Conservation (phyloP, 2,329 filamentous ascomycete genomes). For the Phialophora chinensis region DNA sequence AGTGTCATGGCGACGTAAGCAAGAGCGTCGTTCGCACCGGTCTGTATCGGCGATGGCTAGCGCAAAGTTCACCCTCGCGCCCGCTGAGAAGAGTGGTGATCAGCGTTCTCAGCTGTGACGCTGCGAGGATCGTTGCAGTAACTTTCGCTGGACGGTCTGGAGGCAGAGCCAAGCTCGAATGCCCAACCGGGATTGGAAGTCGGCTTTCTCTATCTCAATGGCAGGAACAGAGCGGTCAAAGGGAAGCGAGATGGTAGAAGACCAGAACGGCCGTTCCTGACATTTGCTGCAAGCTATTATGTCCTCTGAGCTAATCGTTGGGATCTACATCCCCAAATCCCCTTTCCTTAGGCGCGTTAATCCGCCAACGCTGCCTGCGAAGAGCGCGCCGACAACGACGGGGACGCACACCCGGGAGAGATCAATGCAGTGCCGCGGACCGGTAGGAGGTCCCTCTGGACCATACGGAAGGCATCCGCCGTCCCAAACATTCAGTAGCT, state of each 20-base stretch:
- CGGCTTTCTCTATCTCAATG: neutral
- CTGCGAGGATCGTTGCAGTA: neutral
- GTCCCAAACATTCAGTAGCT: constrained; percentile 17
- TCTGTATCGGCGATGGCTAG: neutral
- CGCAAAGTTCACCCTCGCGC: neutral
- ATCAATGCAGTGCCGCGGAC: constrained; percentile 1
- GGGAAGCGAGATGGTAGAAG: neutral
- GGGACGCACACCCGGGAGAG: neutral
- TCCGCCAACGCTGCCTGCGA: neutral
- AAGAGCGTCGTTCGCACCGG: neutral
- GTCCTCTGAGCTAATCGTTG: neutral
- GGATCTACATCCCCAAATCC: neutral
- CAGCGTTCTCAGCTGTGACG: neutral
- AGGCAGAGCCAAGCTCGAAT: neutral
- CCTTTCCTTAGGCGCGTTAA: neutral
- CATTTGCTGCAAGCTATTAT: neutral
- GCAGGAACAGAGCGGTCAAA: neutral
- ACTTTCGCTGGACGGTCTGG: neutral
- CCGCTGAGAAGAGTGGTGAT: neutral
- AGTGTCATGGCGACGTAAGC: neutral
- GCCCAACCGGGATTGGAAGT: neutral
- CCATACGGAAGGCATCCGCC: constrained; percentile 14
- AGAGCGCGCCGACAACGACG: neutral
- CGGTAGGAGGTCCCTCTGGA: neutral
- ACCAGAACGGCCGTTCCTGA: constrained; percentile 2